Base-by-base conservation (phyloP, 1,139 yeast genomes). In the Spencermartinsiella ligniputridi region DNA sequence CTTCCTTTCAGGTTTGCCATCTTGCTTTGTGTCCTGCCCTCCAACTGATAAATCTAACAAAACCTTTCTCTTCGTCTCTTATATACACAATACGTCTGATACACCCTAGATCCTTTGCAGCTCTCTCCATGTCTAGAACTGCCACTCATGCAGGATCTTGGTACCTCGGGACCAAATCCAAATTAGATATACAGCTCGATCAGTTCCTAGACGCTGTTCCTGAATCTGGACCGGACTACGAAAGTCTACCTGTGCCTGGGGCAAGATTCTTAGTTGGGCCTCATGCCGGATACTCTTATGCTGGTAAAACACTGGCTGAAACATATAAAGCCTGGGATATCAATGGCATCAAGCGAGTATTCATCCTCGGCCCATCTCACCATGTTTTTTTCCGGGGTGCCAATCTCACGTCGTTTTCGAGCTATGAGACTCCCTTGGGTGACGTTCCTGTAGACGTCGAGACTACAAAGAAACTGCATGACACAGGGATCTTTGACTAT, bases 101-200 rank as follows among this genome's bases (percentile, higher is more conserved):
- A n/a, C n/a, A n/a, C n/a, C n/a, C n/a, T n/a, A n/a, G n/a, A n/a
- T n/a, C n/a, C n/a, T n/a, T n/a, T n/a, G n/a, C n/a, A n/a, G n/a
- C n/a, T n/a, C n/a, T n/a, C 25, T 6, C 32, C 12, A 27, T 27
- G 32, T 27, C 32, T 9, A 27, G 32, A 27, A 4, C 32, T n/a
- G 95, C 96, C 1, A 74, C 95, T 2, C 97, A 89, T 61, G 83
- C 96, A 1, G 97, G 97, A 1, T 66, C 86, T 1, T 92, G 98
- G 98, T 92, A 92, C 63, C 60, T 78, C 5, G 71, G 71, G 13
- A 72, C 73, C 46, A 58, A 72, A 1, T 44, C 56, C 2, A 61
- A 61, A 17, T 70, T 89, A 18, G 61, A 68, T 2, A 49, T 56
- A 3, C 86, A 84, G 53, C 53, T 89, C 22, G 72, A 71, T 11